Evolutionary conservation across 306 rosid species (phyloP).

Genomic region (Begonia peltatifolia): DNA sequence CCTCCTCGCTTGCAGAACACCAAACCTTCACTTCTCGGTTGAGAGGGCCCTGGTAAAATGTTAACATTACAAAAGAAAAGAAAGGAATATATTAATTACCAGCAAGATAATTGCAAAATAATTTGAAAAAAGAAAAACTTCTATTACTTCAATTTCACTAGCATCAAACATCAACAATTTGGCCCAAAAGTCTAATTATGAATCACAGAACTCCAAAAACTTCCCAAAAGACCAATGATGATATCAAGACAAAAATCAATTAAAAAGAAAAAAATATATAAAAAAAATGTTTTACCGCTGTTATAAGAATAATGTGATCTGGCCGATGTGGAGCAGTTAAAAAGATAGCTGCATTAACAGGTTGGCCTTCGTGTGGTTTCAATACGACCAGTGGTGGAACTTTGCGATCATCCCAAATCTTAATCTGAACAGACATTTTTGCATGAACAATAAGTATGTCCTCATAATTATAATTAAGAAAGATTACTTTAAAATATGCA

Average conservation of each 20-base stretch:
- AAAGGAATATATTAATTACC: background rate
- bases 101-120: too few species aligned
- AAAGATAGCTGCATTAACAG: slow-evolving; percentile 82
- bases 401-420: slow-evolving; percentile 92
- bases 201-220: background rate
- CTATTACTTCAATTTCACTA: too few species aligned
- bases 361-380: slow-evolving; percentile 79
- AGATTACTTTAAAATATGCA: too few species aligned
- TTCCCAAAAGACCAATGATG: background rate
- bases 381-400: slow-evolving; percentile 60
- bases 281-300: slow-evolving; percentile 33
- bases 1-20: slow-evolving; percentile 82
- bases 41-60: slow-evolving; percentile 52
- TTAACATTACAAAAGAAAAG: slow-evolving; percentile 1
- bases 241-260: too few species aligned
- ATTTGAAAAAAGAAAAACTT: too few species aligned
- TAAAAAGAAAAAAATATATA: background rate
- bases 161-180: background rate
- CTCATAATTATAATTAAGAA: too few species aligned
- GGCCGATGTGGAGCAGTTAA: slow-evolving; percentile 79
- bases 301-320: slow-evolving; percentile 79
- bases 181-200: too few species aligned
- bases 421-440: slow-evolving; percentile 39
- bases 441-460: too few species aligned
- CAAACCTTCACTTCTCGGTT: slow-evolving; percentile 92